These are phyloP conservation scores for Begonia fuchsioides DNA, from an alignment of 306 rosid species.

Conservation along the genomic window DNA sequence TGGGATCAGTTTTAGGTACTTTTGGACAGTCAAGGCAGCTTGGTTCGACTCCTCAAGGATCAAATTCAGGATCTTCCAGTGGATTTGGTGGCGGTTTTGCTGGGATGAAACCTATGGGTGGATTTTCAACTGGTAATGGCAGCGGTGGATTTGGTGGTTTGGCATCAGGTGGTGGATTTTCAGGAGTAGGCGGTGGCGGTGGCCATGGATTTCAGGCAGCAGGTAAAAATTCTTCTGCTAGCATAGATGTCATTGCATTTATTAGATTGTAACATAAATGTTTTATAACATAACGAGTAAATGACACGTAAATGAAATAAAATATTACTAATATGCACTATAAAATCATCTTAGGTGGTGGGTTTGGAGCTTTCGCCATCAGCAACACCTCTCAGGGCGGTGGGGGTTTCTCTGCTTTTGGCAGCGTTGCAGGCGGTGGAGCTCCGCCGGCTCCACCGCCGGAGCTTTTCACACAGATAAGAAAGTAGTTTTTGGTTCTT, in stretches of 20 bases:
- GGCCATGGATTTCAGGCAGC: conserved; percentile 16
- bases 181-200: no score
- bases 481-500: conserved; percentile 43
- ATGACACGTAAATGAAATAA: no score
- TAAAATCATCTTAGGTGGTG: conserved; percentile 28
- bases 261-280: no score
- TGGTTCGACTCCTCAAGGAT: conserved; percentile 46
- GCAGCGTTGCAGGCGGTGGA: conserved; percentile 27
- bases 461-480: conserved; percentile 76
- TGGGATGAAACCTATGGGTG: conserved; percentile 12
- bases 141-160: conserved; percentile 25
- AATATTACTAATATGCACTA: background rate
- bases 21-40: conserved; percentile 93
- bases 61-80: conserved; percentile 40
- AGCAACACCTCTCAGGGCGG: conserved; percentile 37
- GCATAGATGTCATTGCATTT: background rate
- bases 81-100: conserved; percentile 46
- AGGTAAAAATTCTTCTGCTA: background rate
- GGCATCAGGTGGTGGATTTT: no score
- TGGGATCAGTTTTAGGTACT: conserved; percentile 73
- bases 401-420: conserved; percentile 47
- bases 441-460: no score
- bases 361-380: conserved; percentile 62
- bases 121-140: conserved; percentile 18
- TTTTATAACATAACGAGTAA: no score